Evolutionary conservation across 2,329 filamentous ascomycete species (phyloP).

Genomic region (Claviceps humidiphila): DNA sequence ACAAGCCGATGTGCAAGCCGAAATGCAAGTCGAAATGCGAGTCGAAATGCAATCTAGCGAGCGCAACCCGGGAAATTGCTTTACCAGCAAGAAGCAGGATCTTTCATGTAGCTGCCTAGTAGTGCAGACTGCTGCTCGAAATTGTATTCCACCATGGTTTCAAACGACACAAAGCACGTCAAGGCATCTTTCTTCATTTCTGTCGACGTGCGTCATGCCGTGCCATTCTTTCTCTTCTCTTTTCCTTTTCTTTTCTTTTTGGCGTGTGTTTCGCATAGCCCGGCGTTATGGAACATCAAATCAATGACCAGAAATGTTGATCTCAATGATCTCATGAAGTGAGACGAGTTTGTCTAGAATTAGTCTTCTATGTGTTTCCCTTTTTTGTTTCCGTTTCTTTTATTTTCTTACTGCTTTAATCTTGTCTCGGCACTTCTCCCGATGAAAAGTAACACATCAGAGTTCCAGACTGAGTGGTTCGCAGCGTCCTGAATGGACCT

Average conservation of each 20-base stretch:
- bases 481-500: not conserved
- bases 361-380: not conserved
- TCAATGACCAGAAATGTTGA: slow-evolving; percentile 1
- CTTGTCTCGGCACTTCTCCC: not conserved
- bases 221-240: not conserved
- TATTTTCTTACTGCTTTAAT: not conserved
- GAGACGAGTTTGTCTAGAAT: slow-evolving; percentile 2
- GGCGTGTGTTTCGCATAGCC: slow-evolving; percentile 3
- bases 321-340: slow-evolving; percentile 4
- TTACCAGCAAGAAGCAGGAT: not conserved
- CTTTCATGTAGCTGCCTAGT: not conserved
- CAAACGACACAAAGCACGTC: not conserved
- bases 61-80: not conserved
- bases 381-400: not conserved
- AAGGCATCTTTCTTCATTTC: not conserved
- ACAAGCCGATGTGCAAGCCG: slow-evolving; percentile 15
- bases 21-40: slow-evolving; percentile 18
- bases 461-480: not conserved
- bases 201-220: not conserved
- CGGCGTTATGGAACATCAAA: slow-evolving; percentile 5
- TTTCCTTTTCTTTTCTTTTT: not conserved
- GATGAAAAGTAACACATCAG: not conserved
- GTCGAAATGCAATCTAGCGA: slow-evolving; percentile 23
- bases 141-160: not conserved
- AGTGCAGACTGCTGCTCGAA: not conserved